Percentiles rank a stretch among this genome's conserved stretches.
Evolutionary conservation across 1,139 yeast genomes (phyloP).

Genomic region (Taphrina wiesneri): DNA sequence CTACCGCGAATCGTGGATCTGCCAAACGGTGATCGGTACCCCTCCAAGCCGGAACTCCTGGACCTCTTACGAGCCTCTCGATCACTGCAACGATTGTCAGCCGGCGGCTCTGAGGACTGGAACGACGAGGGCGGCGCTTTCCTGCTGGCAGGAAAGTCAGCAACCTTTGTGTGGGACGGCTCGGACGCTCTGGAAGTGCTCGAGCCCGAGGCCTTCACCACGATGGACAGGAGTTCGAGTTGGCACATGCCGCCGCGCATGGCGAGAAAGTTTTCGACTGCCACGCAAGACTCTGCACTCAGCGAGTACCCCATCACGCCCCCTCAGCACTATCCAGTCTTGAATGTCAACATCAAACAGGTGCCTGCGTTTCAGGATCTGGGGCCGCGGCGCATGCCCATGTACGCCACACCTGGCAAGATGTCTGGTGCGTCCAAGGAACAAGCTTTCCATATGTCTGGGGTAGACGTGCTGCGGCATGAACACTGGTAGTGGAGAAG

Average conservation of each 20-base stretch:
- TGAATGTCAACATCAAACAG: not conserved
- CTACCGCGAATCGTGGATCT: slow-evolving; percentile 16
- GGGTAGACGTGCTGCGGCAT: not conserved
- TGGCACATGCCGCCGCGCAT: slow-evolving; percentile 9
- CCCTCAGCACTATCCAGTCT: not conserved
- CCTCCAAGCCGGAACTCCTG: slow-evolving; percentile 22
- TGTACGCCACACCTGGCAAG: not conserved
- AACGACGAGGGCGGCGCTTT: slow-evolving; percentile 9
- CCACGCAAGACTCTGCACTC: slow-evolving; percentile 5
- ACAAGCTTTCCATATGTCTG: not conserved
- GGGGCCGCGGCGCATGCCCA: not conserved
- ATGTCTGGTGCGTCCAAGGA: not conserved
- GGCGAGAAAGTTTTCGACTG: slow-evolving; percentile 14
- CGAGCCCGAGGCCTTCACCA: slow-evolving; percentile 8
- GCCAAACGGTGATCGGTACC: not conserved
- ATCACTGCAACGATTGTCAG: slow-evolving; percentile 15
- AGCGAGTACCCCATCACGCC: slow-evolving; percentile 7
- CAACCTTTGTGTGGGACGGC: slow-evolving; percentile 19
- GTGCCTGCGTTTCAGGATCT: not conserved
- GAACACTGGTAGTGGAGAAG: not conserved
- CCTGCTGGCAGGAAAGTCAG: not conserved
- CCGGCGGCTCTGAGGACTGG: slow-evolving; percentile 11
- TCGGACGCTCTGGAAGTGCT: slow-evolving; percentile 23
- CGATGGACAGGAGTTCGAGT: not conserved
- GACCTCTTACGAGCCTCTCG: slow-evolving; percentile 29